Evolutionary conservation across 2,329 filamentous ascomycete genomes (phyloP), one percentile per base, ranked within the genome.

Genomic region (Neofusicoccum ribis): DNA sequence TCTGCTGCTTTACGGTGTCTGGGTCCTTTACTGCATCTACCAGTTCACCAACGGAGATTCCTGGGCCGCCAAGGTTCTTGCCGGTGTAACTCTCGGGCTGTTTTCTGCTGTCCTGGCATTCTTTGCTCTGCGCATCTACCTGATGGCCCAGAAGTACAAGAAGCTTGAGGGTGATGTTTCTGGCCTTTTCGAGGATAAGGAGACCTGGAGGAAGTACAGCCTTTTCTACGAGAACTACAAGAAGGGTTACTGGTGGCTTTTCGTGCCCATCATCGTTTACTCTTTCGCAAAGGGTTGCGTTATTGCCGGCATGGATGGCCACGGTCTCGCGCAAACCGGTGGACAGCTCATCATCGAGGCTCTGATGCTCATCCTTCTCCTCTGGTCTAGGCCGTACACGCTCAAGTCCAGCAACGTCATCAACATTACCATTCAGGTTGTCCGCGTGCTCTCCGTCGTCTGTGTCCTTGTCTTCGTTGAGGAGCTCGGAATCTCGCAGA

Each of bases 211-310:
- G 76, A 96, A 95, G 82, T 99, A 99, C 84, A 95, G 91, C 72
- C 84, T 97, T 68, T 98, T 99, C 81, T 99, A 99, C 82, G 95
- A 98, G 73, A 90, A 89, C 71, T 98, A 97, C 84, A 93, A 92
- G 81, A 92, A 91, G 78, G 88, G 89, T 71, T 97, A 94, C 82
- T 99, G 95, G 95, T 98, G 94, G 94, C 80, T 97, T 27, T 98
- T 99, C 75, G 85, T 98, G 14, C 95, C 95, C 0, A 83, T 86
- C 67, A 97, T 98, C 73, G 67, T 93, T 68, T 98, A 98, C 83
- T 91, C 93, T 83, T 93, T 97, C 74, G 89, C 88, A 74, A 95
- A 95, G 81, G 93, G 94, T 63, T 90, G 88, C 67, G 88, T 94
- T 65, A 89, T 98, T 69, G 94, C 94, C 14, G 91, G 88, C 36